Percentiles rank a stretch among this genome's conserved stretches.
These are phyloP conservation scores for Kazachstania bromeliacearum DNA, from an alignment of 805 yeast species.

Conservation along the genomic window DNA sequence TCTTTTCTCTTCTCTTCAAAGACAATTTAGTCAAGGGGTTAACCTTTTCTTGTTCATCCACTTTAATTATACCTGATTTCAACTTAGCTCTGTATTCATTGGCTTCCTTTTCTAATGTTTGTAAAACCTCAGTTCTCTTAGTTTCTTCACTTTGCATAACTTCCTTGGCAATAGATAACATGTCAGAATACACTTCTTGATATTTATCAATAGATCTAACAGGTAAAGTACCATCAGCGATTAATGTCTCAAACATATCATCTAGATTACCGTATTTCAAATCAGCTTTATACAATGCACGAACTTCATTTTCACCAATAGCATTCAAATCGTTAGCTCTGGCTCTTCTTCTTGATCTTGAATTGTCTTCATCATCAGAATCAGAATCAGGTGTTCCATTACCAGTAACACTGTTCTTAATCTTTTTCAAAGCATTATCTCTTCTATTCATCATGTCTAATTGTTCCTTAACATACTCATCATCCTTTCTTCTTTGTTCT, in stretches of 20 bases:
- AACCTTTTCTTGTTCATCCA: slow-evolving; percentile 27
- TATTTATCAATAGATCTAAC: slow-evolving; percentile 74
- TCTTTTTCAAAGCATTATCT: slow-evolving; percentile 59
- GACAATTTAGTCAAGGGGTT: slow-evolving; percentile 47
- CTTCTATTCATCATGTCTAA: slow-evolving; percentile 79
- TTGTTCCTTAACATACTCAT: slow-evolving; percentile 78
- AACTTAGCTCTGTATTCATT: slow-evolving; percentile 41
- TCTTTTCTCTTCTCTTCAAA: slow-evolving; percentile 70
- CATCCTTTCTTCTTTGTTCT: slow-evolving; percentile 79
- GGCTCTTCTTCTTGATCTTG: slow-evolving; percentile 31
- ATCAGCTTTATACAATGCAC: slow-evolving; percentile 77
- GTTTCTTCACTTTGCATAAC: slow-evolving; percentile 57
- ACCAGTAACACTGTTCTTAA: slow-evolving; percentile 36
- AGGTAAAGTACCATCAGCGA: slow-evolving; percentile 82
- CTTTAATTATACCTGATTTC: slow-evolving; percentile 28
- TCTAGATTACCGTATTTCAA: slow-evolving; percentile 72
- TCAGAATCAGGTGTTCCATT: slow-evolving; percentile 31
- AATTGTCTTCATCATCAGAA: slow-evolving; percentile 33
- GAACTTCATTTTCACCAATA: slow-evolving; percentile 75
- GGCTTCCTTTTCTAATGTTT: slow-evolving; percentile 53
- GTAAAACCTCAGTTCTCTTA: slow-evolving; percentile 45
- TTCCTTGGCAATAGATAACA: slow-evolving; percentile 51
- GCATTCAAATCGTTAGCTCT: slow-evolving; percentile 40
- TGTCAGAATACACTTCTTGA: slow-evolving; percentile 66
- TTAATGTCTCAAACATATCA: slow-evolving; percentile 71